Conservation (phyloP, 2,329 filamentous ascomycete species). For the Celoporthe dispersa region DNA sequence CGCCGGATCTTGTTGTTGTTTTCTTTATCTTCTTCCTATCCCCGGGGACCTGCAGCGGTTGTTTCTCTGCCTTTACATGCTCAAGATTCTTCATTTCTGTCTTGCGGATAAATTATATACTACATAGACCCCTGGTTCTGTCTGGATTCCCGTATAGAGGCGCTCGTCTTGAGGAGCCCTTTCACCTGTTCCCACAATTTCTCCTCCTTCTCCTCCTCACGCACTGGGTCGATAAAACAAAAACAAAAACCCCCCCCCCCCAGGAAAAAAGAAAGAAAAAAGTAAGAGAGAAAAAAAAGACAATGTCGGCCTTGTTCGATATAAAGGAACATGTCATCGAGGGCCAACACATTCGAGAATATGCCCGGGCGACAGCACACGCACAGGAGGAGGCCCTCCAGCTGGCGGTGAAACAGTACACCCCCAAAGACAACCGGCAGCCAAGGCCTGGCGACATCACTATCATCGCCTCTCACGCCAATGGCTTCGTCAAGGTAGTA, state of each 20-base stretch:
- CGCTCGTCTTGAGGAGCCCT: not conserved
- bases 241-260: too few species aligned
- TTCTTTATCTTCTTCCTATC: not conserved
- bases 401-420: slow-evolving; percentile 87
- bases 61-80: not conserved
- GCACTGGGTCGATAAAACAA: not conserved
- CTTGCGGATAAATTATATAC: not conserved
- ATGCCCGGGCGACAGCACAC: slow-evolving; percentile 71
- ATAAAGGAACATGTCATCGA: slow-evolving; percentile 76
- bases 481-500: slow-evolving; percentile 84
- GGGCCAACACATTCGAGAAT: slow-evolving; percentile 81
- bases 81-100: not conserved
- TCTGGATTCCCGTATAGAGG: not conserved
- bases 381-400: slow-evolving; percentile 76
- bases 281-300: too few species aligned
- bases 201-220: not conserved
- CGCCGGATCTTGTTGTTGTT: not conserved
- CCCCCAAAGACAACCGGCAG: slow-evolving; percentile 69
- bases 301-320: slow-evolving; percentile 55
- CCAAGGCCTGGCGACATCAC: slow-evolving; percentile 79
- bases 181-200: not conserved
- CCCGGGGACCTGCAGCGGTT: not conserved
- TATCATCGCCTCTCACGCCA: slow-evolving; percentile 85
- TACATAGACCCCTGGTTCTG: not conserved
- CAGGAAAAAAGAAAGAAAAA: too few species aligned